phyloP scores from a whole-genome alignment of 208 protist species.

The Trypanosoma boissoni region DNA sequence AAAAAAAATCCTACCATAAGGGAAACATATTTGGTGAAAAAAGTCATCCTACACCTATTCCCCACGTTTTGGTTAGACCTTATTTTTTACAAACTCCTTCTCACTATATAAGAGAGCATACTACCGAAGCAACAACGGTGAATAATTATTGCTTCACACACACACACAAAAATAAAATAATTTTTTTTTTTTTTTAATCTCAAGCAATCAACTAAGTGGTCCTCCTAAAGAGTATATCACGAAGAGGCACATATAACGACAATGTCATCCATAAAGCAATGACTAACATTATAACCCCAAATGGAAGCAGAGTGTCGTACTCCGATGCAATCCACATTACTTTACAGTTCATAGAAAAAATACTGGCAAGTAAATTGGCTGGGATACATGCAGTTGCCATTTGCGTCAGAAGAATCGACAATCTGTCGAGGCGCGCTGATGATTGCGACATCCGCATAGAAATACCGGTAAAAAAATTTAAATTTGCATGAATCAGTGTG shows the following conservation, averaged over 20 bases:
- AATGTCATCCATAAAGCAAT: conserved; percentile 64
- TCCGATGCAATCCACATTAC: conserved; percentile 69
- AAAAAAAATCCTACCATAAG: too few relatives aligned
- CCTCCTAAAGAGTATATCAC: conserved; percentile 12
- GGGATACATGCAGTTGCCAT: conserved; percentile 86
- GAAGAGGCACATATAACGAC: conserved; percentile 50
- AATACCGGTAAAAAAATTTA: conserved; percentile 78
- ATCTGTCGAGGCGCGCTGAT: conserved; percentile 71
- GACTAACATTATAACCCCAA: conserved; percentile 60
- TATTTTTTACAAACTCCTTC: too few relatives aligned
- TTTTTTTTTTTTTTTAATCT: not conserved
- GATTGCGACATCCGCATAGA: conserved; percentile 89
- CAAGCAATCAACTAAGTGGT: not conserved
- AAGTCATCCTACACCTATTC: too few relatives aligned
- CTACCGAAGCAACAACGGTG: too few relatives aligned
- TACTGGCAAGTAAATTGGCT: conserved; percentile 72
- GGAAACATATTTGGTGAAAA: too few relatives aligned
- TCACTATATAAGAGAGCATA: too few relatives aligned
- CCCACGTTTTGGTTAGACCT: too few relatives aligned
- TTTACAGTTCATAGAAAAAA: conserved; percentile 91
- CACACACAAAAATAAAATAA: too few relatives aligned
- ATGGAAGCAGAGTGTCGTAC: conserved; percentile 49
- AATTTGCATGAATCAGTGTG: conserved; percentile 77
- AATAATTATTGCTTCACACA: too few relatives aligned
- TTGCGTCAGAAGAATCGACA: conserved; percentile 73